Evolutionary conservation across 768 basidiomycete species (phyloP).

Genomic region (Rhodotorula graminis): DNA sequence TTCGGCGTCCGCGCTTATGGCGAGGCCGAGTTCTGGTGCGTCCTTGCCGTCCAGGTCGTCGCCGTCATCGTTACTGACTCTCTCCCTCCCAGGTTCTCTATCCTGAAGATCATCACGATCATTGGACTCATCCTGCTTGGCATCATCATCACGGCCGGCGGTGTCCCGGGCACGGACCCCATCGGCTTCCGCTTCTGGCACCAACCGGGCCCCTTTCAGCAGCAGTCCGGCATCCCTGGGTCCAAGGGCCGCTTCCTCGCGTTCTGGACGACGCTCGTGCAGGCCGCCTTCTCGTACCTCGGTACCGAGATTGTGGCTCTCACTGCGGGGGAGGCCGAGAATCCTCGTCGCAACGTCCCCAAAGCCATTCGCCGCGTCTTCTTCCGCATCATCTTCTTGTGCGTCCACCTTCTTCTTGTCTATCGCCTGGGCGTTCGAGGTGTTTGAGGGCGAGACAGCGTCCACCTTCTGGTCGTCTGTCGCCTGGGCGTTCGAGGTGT

Average conservation of each 20-base stretch:
- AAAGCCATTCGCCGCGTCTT: constrained; percentile 65
- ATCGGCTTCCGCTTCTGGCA: constrained; percentile 46
- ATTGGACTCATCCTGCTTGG: constrained; percentile 47
- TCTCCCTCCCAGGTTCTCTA: background rate
- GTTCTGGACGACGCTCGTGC: constrained; percentile 46
- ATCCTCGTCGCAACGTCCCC: constrained; percentile 52
- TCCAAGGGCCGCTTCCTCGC: constrained; percentile 60
- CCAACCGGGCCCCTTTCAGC: constrained; percentile 28
- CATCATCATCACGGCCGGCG: constrained; percentile 47
- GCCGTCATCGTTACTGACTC: background rate
- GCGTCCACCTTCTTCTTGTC: constrained; percentile 49
- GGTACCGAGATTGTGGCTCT: constrained; percentile 54
- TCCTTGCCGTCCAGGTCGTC: background rate
- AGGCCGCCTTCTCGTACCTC: constrained; percentile 55
- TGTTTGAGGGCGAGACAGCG: too few relatives aligned
- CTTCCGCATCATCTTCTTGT: constrained; percentile 76
- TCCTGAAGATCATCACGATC: constrained; percentile 46
- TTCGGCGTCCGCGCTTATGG: constrained; percentile 38
- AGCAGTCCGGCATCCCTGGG: constrained; percentile 53
- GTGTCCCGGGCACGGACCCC: constrained; percentile 44
- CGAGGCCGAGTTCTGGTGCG: constrained; percentile 46
- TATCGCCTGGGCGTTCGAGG: too few relatives aligned
- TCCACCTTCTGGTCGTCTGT: too few relatives aligned
- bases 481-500: too few relatives aligned
- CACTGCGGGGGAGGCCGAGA: constrained; percentile 51